Conservation (phyloP, 495 filamentous ascomycete genomes). For the Tuber brumale region DNA sequence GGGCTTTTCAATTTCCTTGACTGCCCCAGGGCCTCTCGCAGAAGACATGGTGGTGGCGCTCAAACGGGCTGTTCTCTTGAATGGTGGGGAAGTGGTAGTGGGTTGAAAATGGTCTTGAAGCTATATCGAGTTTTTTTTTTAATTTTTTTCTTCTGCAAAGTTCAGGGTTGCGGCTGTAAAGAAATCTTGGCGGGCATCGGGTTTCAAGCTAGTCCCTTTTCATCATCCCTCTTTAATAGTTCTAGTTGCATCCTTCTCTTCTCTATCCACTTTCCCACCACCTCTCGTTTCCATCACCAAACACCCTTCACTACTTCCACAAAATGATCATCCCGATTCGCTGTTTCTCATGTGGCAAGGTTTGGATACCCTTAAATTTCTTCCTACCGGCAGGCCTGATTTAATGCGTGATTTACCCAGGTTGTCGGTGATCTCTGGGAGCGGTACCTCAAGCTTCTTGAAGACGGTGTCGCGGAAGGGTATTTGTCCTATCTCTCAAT, state of each 20-base stretch:
- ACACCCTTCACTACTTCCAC: constrained; percentile 8
- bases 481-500: not conserved
- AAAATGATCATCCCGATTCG: constrained; percentile 97
- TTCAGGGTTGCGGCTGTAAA: constrained; percentile 6
- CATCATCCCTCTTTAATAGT: not conserved
- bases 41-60: constrained; percentile 16
- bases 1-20: constrained; percentile 1
- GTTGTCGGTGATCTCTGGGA: constrained; percentile 97
- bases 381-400: constrained; percentile 47
- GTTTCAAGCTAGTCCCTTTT: constrained; percentile 4
- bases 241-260: not conserved
- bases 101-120: constrained; percentile 6
- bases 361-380: constrained; percentile 42
- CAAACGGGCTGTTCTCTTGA: not conserved
- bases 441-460: constrained; percentile 76
- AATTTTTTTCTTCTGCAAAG: constrained; percentile 12
- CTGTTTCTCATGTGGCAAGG: constrained; percentile 99
- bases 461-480: constrained; percentile 55
- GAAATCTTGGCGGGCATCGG: constrained; percentile 20
- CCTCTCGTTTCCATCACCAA: not conserved
- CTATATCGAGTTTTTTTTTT: not conserved
- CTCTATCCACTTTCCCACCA: constrained; percentile 2
- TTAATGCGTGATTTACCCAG: constrained; percentile 46
- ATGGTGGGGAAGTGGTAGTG: constrained; percentile 1
- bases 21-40: constrained; percentile 9